Conservation (phyloP, 1,284 basidiomycete species). For the Puccinia novopanici region DNA sequence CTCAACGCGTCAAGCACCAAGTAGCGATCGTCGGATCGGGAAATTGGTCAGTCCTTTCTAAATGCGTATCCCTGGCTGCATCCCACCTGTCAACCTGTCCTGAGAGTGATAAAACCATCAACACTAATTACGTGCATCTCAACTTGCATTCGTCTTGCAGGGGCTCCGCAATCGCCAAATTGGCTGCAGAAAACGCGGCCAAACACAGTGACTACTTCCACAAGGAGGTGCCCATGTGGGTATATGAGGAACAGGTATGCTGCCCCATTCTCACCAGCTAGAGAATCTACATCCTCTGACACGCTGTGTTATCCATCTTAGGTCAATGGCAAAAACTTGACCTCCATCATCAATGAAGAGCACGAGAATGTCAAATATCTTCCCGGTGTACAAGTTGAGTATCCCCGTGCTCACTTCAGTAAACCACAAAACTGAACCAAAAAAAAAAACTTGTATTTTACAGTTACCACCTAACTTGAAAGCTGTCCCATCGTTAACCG, state of each 20-base stretch:
- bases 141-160: slow-evolving; percentile 57
- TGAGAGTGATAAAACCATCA: neutral
- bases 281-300: too few species aligned
- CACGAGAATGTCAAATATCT: slow-evolving; percentile 67
- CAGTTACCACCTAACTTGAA: slow-evolving; percentile 60
- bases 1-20: slow-evolving; percentile 22
- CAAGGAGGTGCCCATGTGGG: slow-evolving; percentile 64
- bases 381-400: slow-evolving; percentile 63
- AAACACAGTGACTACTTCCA: slow-evolving; percentile 58
- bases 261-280: too few species aligned
- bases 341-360: slow-evolving; percentile 64
- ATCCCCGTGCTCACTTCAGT: slow-evolving; percentile 65
- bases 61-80: neutral
- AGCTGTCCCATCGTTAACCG: slow-evolving; percentile 59
- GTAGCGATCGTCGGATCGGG: slow-evolving; percentile 65
- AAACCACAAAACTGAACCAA: slow-evolving; percentile 30
- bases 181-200: slow-evolving; percentile 59
- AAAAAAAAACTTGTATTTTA: too few species aligned
- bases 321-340: slow-evolving; percentile 64
- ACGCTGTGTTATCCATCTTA: slow-evolving; percentile 52
- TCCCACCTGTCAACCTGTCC: neutral
- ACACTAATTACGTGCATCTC: neutral
- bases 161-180: slow-evolving; percentile 66
- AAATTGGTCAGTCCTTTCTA: slow-evolving; percentile 53
- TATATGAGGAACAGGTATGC: slow-evolving; percentile 63